Conservation (phyloP, 202 grass and related monocot species). For the Thinopyrum obtusiflorum region DNA sequence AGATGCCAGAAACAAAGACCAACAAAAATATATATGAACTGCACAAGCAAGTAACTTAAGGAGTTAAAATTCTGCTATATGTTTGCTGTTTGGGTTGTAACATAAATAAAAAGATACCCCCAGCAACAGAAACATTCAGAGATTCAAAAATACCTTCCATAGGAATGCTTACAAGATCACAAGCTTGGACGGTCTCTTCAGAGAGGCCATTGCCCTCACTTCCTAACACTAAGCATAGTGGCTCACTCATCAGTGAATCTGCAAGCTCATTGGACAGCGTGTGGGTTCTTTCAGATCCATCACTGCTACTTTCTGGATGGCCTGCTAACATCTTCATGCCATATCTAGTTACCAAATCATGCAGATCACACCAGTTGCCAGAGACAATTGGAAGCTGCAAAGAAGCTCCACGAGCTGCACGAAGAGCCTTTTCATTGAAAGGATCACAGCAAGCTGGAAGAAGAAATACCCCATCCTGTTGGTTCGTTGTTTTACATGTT, state of each 20-base stretch:
- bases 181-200: conserved; percentile 43
- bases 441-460: conserved; percentile 89
- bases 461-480: conserved; percentile 88
- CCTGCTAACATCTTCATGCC: conserved; percentile 74
- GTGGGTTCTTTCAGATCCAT: conserved; percentile 30
- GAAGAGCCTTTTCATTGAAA: conserved; percentile 92
- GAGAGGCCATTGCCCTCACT: conserved; percentile 90
- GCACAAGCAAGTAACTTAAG: conserved; percentile 21
- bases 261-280: conserved; percentile 54
- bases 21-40: neutral
- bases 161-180: conserved; percentile 85
- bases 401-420: conserved; percentile 82
- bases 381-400: conserved; percentile 80
- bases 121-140: conserved; percentile 97
- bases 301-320: conserved; percentile 55
- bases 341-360: conserved; percentile 32
- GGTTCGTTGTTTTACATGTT: conserved; percentile 4
- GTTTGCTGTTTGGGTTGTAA: conserved; percentile 51
- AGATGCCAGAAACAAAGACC: conserved; percentile 13
- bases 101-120: conserved; percentile 96
- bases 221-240: conserved; percentile 88
- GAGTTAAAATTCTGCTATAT: conserved; percentile 24
- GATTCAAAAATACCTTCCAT: conserved; percentile 95
- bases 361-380: conserved; percentile 58
- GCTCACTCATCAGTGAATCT: conserved; percentile 52